Evolutionary conservation across 1,284 basidiomycete species (phyloP), one percentile per base, ranked within the genome.

Genomic region (Pseudozyma thailandica): DNA sequence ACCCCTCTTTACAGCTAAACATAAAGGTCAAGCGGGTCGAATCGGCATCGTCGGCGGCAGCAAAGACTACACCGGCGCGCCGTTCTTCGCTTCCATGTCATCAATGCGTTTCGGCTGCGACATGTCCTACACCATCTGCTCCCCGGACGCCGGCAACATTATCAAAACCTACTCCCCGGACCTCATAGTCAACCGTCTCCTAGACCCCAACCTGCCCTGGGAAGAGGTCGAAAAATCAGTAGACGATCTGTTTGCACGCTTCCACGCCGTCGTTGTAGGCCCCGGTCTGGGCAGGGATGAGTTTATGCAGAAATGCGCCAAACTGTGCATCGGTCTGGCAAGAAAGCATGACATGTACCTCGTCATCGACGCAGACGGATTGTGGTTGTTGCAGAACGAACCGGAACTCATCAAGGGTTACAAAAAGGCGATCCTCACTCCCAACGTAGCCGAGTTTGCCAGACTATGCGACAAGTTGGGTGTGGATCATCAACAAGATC

Each of bases 141-240:
- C 94, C 12, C 95, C 95, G 0, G 68, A 70, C 1, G 93, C 93
- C 2, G 92, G 92, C 26, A 87, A 87, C 2, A 91, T 93, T 21
- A 98, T 98, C 86, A 98, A 98, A 85, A 91, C 92, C 0, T 98
- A 97, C 79, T 92, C 91, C 1, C 84, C 93, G 9, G 95, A 98
- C 84, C 85, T 98, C 42, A 98, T 98, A 79, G 95, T 98, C 0
- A 94, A 98, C 80, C 93, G 92, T 0, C 90, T 96, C 50, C 87
- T 98, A 6, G 86, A 85, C 33, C 53, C 73, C 9, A 48, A 62
- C 1, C 49, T 62, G 46, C 27, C 30, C 9, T 51, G 44, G 18
- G 28, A 21, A 0, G 51, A 74, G 7, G 87, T 92, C 25, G 85
- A 86, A 45, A 81, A 85, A 0, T 87, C 90, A 33, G 85, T 98